Percentiles rank a stretch among this genome's conserved stretches.
Conservation (phyloP, 2,329 filamentous ascomycete genomes). For the Stagonosporopsis chrysanthemi region DNA sequence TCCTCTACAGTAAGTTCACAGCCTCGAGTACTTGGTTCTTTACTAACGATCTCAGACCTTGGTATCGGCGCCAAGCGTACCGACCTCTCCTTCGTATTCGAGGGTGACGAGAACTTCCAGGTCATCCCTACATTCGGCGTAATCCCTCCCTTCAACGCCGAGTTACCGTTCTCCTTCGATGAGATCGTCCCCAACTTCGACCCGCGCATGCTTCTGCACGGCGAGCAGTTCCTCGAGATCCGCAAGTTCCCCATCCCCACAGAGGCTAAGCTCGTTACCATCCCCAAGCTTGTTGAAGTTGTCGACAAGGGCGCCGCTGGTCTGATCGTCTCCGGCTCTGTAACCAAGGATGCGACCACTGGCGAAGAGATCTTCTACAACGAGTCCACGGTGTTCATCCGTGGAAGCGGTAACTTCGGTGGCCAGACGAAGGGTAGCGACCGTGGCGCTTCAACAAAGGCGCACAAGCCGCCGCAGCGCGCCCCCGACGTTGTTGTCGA, state of each 20-base stretch:
- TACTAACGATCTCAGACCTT: constrained; percentile 63
- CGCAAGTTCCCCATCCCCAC: constrained; percentile 92
- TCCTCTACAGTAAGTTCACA: constrained; percentile 75
- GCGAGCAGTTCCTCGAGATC: constrained; percentile 97
- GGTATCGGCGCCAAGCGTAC: constrained; percentile 90
- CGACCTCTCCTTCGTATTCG: constrained; percentile 87
- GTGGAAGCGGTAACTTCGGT: constrained; percentile 89
- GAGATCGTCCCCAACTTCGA: constrained; percentile 94
- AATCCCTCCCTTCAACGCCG: constrained; percentile 88
- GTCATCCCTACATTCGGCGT: constrained; percentile 95
- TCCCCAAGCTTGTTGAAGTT: constrained; percentile 86
- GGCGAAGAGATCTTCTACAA: constrained; percentile 97
- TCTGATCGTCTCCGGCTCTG: constrained; percentile 79
- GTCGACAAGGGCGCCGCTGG: constrained; percentile 94
- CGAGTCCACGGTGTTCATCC: constrained; percentile 90
- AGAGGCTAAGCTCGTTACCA: constrained; percentile 75
- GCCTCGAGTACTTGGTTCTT: background rate
- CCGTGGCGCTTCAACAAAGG: constrained; percentile 79
- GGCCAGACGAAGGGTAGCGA: constrained; percentile 79
- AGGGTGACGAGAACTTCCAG: constrained; percentile 91
- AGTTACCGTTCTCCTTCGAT: constrained; percentile 78
- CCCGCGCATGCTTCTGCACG: constrained; percentile 98
- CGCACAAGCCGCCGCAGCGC: constrained; percentile 79
- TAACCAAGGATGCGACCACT: constrained; percentile 82
- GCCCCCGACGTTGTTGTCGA: constrained; percentile 83